These are phyloP conservation scores for Marasmius tenuissimus DNA, from an alignment of 1,284 basidiomycete species.

Conservation along the genomic window DNA sequence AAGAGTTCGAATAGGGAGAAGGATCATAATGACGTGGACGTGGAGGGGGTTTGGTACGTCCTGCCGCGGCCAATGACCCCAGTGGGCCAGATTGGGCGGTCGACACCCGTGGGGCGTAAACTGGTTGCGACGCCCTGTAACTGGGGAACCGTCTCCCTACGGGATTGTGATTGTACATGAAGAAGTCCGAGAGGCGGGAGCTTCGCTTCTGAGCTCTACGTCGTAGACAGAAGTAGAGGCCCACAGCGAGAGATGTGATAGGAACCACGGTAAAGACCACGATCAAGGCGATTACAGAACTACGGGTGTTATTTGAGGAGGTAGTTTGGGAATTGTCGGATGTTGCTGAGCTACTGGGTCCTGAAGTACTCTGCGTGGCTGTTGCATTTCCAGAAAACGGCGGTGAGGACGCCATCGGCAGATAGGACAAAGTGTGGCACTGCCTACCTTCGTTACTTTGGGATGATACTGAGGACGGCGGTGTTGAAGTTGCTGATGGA, in stretches of 20 bases:
- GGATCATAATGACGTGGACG: conserved; percentile 4
- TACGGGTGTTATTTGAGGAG: not conserved
- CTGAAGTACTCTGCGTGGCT: not conserved
- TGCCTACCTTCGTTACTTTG: not conserved
- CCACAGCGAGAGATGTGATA: conserved; percentile 14
- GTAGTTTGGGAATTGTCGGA: not conserved
- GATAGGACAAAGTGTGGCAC: too few species aligned
- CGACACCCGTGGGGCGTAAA: not conserved
- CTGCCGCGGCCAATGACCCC: conserved; percentile 1
- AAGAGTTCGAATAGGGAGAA: not conserved
- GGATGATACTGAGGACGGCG: not conserved
- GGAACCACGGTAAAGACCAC: conserved; percentile 13
- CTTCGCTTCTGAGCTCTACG: conserved; percentile 3
- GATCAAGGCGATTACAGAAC: conserved; percentile 16
- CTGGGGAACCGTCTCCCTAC: not conserved
- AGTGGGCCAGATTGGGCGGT: not conserved
- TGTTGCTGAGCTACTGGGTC: not conserved
- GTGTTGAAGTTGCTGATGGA: not conserved
- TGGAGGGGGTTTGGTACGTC: conserved; percentile 1
- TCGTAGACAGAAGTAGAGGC: conserved; percentile 16
- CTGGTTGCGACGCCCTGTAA: not conserved
- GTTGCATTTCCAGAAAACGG: too few species aligned
- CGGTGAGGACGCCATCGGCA: too few species aligned
- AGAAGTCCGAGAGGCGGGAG: not conserved
- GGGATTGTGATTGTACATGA: not conserved